phyloP scores from a whole-genome alignment of 768 basidiomycete genomes.

The Hygrophorus russula region DNA sequence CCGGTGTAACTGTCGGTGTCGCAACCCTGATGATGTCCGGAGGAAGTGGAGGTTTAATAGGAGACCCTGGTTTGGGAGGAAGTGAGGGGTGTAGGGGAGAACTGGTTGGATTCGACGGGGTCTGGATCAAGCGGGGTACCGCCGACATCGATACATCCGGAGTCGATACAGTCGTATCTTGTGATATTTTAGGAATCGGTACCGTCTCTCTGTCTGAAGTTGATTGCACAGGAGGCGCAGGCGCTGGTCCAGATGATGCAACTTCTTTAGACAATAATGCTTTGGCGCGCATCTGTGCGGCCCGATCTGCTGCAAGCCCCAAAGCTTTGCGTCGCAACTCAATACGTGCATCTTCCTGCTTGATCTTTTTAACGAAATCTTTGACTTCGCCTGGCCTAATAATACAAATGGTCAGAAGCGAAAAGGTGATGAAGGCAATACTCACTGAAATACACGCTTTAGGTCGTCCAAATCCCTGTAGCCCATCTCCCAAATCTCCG shows the following conservation, averaged over 20 bases:
- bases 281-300: slow-evolving; percentile 15
- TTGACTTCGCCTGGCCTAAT: slow-evolving; percentile 61
- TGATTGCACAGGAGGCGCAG: neutral
- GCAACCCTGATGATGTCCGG: neutral
- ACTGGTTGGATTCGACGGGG: neutral
- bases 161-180: too few relatives aligned
- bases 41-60: neutral
- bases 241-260: neutral
- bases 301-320: slow-evolving; percentile 19
- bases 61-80: slow-evolving; percentile 5
- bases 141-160: too few relatives aligned
- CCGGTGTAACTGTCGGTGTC: neutral
- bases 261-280: slow-evolving; percentile 9
- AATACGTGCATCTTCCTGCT: slow-evolving; percentile 54
- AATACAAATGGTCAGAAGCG: neutral
- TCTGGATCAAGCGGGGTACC: too few relatives aligned
- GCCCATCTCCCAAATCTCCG: slow-evolving; percentile 80
- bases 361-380: slow-evolving; percentile 62
- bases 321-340: slow-evolving; percentile 35
- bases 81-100: slow-evolving; percentile 1
- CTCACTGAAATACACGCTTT: slow-evolving; percentile 53
- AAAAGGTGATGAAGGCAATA: slow-evolving; percentile 1
- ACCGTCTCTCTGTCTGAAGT: too few relatives aligned
- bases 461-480: slow-evolving; percentile 54
- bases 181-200: too few relatives aligned